Evolutionary conservation across 2,329 filamentous ascomycete genomes (phyloP).

Genomic region (Neofusicoccum parvum): DNA sequence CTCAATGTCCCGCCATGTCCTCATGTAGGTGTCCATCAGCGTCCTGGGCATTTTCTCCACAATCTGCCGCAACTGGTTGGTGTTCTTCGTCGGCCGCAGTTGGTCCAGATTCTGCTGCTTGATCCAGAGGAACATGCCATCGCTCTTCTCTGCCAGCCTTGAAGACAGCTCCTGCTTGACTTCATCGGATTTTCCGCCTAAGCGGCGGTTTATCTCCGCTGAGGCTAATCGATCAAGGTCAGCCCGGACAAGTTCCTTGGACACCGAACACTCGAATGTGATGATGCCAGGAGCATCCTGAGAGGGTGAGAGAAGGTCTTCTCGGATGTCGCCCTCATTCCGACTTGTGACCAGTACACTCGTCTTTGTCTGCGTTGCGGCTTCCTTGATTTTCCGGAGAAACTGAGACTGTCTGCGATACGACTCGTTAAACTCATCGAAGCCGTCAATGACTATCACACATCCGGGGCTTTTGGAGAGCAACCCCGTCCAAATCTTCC

Average conservation of each 20-base stretch:
- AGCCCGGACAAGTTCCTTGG: not conserved
- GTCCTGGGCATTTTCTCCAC: not conserved
- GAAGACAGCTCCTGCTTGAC: not conserved
- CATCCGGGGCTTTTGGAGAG: not conserved
- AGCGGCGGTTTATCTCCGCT: not conserved
- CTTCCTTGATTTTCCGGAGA: not conserved
- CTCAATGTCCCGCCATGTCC: not conserved
- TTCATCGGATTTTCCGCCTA: not conserved
- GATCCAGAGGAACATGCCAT: not conserved
- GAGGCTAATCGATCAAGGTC: not conserved
- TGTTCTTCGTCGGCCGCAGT: not conserved
- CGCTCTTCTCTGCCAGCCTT: not conserved
- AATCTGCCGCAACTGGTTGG: not conserved
- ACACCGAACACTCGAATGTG: not conserved
- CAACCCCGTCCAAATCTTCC: not conserved
- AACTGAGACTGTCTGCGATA: not conserved
- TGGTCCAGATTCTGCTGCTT: not conserved
- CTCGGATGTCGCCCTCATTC: not conserved
- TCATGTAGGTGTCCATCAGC: not conserved
- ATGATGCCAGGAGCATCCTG: not conserved
- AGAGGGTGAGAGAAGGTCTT: not conserved
- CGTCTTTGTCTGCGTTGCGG: not conserved
- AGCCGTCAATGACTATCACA: not conserved
- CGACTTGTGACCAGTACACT: not conserved
- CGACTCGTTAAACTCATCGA: not conserved